Base-by-base conservation (phyloP, 805 yeast genomes). In the Danielozyma ontarioensis region DNA sequence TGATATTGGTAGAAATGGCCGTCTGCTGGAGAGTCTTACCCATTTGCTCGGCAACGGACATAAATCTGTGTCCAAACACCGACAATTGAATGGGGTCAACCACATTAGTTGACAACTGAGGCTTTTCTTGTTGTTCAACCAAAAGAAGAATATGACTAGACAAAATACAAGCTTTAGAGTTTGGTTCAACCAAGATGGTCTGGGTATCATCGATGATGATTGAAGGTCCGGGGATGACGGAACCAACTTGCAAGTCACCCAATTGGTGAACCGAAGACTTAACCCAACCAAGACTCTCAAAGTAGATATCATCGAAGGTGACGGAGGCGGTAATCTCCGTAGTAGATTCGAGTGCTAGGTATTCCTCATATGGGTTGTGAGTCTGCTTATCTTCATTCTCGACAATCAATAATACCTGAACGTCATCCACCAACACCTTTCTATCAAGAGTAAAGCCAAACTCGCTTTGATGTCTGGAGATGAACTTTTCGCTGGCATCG, bases 21-120 rank as follows among this genome's bases (percentile, higher is more conserved):
- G 72, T 67, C 44, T 66, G 68, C 40, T 66, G 71, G 33, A 66
- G 48, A 4, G 70, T 58, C 32, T 64, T 42, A 4, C 72, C 72
- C 72, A 66, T 66, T 44, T 66, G 72, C 39, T 57, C 63, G 4
- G 63, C 63, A 29, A 57, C 50, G 5, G 62, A 56, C 22, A 19
- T 19, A 10, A 19, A 19, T 25, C 69, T 42, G 39, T 63, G 67
- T 7, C 69, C 68, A 44, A 63, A 63, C 0, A 63, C 68, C 1
- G 68, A 61, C 29, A 63, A 48, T 36, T 62, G 67, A 27, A 62
- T 53, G 3, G 69, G 68, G 36, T 62, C 58, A 16, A 62, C 64
- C 4, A 45, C 42, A 1, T 48, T 38, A 12, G 40, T 38, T 2
- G 63, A 53, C 5, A 57, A 38, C 19, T 50, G 50, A 1, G 51